phyloP scores from a whole-genome alignment of 2,329 filamentous ascomycete genomes.

The Colletotrichum nymphaeae region DNA sequence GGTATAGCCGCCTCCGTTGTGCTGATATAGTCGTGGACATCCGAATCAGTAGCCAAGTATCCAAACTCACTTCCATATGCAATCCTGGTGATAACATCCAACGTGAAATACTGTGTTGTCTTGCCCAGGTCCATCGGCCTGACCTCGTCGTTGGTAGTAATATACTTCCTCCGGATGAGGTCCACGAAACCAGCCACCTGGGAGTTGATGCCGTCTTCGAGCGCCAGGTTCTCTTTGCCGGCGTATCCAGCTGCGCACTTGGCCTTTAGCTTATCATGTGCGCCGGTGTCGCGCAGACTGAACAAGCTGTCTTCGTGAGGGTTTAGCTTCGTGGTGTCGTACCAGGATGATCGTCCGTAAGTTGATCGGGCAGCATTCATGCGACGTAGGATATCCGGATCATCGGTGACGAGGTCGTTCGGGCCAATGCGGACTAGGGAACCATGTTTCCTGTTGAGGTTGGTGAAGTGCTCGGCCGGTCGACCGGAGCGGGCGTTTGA shows the following conservation, averaged over 20 bases:
- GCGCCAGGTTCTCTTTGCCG: slow-evolving; percentile 61
- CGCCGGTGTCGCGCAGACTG: slow-evolving; percentile 45
- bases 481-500: slow-evolving; percentile 23
- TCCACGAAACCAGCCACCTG: slow-evolving; percentile 15
- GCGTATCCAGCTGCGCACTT: slow-evolving; percentile 50
- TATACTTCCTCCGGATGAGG: slow-evolving; percentile 29
- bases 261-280: slow-evolving; percentile 47
- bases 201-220: slow-evolving; percentile 53
- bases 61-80: slow-evolving; percentile 59
- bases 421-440: slow-evolving; percentile 38
- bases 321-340: slow-evolving; percentile 28
- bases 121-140: slow-evolving; percentile 53
- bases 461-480: slow-evolving; percentile 21
- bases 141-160: slow-evolving; percentile 35
- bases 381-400: slow-evolving; percentile 32
- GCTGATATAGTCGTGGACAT: slow-evolving; percentile 55
- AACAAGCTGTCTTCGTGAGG: slow-evolving; percentile 36
- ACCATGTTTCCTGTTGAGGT: slow-evolving; percentile 27
- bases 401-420: slow-evolving; percentile 37
- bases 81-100: slow-evolving; percentile 61
- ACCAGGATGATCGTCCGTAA: slow-evolving; percentile 37
- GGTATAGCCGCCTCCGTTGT: slow-evolving; percentile 51
- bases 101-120: slow-evolving; percentile 57
- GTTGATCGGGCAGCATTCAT: slow-evolving; percentile 30
- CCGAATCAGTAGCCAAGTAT: slow-evolving; percentile 53